A percentile compares a stretch with the other conserved stretches of the same genome.
phyloP scores from a whole-genome alignment of 495 filamentous ascomycete species.

The Hypomontagnella submonticulosa region DNA sequence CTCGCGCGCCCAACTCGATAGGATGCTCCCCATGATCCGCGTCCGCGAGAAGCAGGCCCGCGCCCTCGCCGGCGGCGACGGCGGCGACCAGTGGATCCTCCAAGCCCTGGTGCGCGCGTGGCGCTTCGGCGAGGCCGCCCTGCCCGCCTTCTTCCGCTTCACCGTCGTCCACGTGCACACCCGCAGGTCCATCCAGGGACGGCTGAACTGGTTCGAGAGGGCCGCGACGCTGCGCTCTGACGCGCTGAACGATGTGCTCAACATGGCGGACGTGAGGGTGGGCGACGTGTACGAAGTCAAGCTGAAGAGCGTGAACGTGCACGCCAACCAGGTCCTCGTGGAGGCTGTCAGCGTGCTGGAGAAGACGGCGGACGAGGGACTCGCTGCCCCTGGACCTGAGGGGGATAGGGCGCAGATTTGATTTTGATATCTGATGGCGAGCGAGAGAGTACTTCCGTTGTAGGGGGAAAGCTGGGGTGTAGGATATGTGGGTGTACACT shows the following conservation, averaged over 20 bases:
- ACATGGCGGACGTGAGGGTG: slow-evolving; percentile 49
- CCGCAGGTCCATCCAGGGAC: slow-evolving; percentile 38
- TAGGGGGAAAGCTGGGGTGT: background rate
- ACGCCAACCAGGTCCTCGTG: slow-evolving; percentile 60
- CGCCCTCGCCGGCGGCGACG: slow-evolving; percentile 45
- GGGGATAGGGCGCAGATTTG: slow-evolving; percentile 2
- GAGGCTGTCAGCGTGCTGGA: slow-evolving; percentile 61
- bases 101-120: slow-evolving; percentile 80
- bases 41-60: slow-evolving; percentile 59
- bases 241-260: slow-evolving; percentile 47
- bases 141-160: slow-evolving; percentile 73
- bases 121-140: slow-evolving; percentile 69
- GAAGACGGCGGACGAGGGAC: slow-evolving; percentile 20
- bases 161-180: slow-evolving; percentile 49
- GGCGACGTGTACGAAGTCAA: slow-evolving; percentile 70
- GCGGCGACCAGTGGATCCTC: slow-evolving; percentile 66
- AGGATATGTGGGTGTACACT: background rate
- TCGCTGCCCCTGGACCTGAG: background rate
- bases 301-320: slow-evolving; percentile 67
- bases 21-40: slow-evolving; percentile 61
- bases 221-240: slow-evolving; percentile 47
- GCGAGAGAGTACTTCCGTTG: background rate
- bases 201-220: slow-evolving; percentile 55
- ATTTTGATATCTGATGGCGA: background rate
- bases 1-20: slow-evolving; percentile 64